Base-by-base conservation (phyloP, 2,329 filamentous ascomycete genomes). In the Tolypocladium cylindrosporum region DNA sequence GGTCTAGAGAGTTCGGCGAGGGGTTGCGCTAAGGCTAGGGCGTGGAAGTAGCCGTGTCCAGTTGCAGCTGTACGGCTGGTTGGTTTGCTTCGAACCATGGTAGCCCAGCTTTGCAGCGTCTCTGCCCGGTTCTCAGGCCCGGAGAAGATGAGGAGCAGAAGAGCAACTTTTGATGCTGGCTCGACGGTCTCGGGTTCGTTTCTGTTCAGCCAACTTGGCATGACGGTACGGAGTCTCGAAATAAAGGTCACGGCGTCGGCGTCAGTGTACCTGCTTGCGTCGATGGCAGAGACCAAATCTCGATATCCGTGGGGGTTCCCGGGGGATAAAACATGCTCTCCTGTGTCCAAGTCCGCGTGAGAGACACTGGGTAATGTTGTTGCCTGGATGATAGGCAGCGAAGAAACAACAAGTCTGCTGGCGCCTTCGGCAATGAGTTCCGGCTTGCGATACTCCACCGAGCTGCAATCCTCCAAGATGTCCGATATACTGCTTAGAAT, bases 341-440 rank as follows among this genome's bases (percentile, higher is more conserved):
- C 71, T 4, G 64, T 60, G 7, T 60, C 39, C 8, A 67, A 41
- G 2, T 48, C 14, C 36, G 61, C 50, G 9, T 51, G 52, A 4
- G 61, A 57, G 5, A 55, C 50, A 34, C 59, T 39, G 4, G 62
- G 60, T 0, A 72, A 58, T 4, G 69, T 57, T 3, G 67, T 66
- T n/a, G 72, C 63, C 57, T 81, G 74, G 2, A 83, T 65, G 1
- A 80, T 57, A 0, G 82, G 81, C 11, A 78, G 70, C 0, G 74
- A 69, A 5, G 84, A 78, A 8, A 81, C 74, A 13, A 87, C 74
- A 1, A 90, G 74, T n/a, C 74, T 75, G 63, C 83, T 80, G 16
- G 78, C 77, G 0, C 84, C 82, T 64, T 88, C 84, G 34, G 83
- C 82, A 4, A 88, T 77, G 27, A 89, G 75, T 58, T 89, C 87